phyloP scores from a whole-genome alignment of 2,329 filamentous ascomycete genomes.

The Ascochyta fabae region DNA sequence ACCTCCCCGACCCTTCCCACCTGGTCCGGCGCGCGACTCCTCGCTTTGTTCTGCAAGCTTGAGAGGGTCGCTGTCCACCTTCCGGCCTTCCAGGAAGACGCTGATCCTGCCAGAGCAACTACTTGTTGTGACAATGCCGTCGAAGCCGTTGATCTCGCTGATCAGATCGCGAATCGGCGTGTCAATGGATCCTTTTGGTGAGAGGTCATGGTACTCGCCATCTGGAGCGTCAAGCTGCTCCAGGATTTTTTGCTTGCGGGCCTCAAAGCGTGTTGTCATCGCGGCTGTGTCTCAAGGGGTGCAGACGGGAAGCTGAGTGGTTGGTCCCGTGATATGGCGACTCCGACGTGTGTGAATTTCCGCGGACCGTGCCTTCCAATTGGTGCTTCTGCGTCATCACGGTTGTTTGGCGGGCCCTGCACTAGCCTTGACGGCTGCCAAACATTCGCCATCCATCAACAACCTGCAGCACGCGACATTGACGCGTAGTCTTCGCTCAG shows the following conservation, averaged over 20 bases:
- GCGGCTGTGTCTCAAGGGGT: not conserved
- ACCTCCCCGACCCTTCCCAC: constrained; percentile 81
- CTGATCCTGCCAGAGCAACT: constrained; percentile 89
- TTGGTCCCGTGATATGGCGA: constrained; percentile 32
- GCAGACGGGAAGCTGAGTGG: not conserved
- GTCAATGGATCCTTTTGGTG: constrained; percentile 88
- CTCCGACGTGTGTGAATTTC: constrained; percentile 21
- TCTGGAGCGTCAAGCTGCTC: constrained; percentile 71
- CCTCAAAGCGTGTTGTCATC: constrained; percentile 46
- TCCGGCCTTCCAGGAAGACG: constrained; percentile 83
- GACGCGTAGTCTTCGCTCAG: not conserved
- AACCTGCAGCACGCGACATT: not conserved
- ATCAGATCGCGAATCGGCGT: constrained; percentile 78
- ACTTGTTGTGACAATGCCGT: constrained; percentile 87
- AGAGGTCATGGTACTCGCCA: constrained; percentile 78
- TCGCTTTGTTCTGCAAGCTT: constrained; percentile 18
- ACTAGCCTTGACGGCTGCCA: constrained; percentile 8
- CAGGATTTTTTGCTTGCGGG: constrained; percentile 76
- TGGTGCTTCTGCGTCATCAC: constrained; percentile 28
- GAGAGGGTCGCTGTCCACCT: constrained; percentile 41
- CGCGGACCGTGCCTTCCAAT: constrained; percentile 18
- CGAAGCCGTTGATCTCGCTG: constrained; percentile 73
- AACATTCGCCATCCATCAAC: constrained; percentile 15
- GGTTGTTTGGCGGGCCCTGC: constrained; percentile 22
- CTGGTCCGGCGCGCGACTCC: constrained; percentile 64